A percentile compares a stretch with the other conserved stretches of the same genome.
These are phyloP conservation scores for Pythium phragmitis DNA, from an alignment of 352 stramenopile genomes.

Conservation along the genomic window DNA sequence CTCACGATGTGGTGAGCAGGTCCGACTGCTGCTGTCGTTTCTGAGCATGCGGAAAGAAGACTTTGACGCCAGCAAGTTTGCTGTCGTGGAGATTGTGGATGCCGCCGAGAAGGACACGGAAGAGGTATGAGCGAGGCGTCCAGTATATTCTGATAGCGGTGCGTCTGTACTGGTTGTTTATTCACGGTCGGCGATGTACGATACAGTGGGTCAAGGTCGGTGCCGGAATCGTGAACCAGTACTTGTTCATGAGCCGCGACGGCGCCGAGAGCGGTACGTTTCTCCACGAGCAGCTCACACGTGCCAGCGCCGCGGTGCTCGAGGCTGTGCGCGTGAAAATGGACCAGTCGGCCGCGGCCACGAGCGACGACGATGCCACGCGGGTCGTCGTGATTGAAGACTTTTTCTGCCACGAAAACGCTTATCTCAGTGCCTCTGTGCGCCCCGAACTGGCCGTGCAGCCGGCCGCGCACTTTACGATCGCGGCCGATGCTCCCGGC, in stretches of 20 bases:
- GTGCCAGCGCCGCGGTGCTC: constrained; percentile 45
- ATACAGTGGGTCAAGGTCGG: constrained; percentile 61
- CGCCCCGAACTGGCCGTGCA: constrained; percentile 42
- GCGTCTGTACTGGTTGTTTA: not conserved
- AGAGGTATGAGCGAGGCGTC: constrained; percentile 29
- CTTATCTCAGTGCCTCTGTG: constrained; percentile 57
- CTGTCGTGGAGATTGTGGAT: constrained; percentile 49
- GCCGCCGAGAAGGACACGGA: constrained; percentile 59
- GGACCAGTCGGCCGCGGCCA: constrained; percentile 4
- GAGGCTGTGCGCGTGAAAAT: constrained; percentile 28
- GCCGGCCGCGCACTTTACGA: constrained; percentile 58
- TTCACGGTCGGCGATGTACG: not conserved
- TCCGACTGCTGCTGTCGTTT: constrained; percentile 57
- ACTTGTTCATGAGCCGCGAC: constrained; percentile 49
- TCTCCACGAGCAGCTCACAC: constrained; percentile 56
- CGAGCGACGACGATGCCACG: constrained; percentile 10
- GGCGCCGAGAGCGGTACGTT: constrained; percentile 50
- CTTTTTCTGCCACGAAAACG: constrained; percentile 69
- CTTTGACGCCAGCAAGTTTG: constrained; percentile 45
- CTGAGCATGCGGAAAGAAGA: constrained; percentile 60
- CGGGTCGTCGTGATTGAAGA: constrained; percentile 35
- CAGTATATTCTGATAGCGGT: not conserved
- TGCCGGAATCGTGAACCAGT: constrained; percentile 67
- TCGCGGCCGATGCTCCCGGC: constrained; percentile 35
- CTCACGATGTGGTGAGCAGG: constrained; percentile 22